These are phyloP conservation scores for Syzygium syzygioides DNA, from an alignment of 441 rosid species.

Conservation along the genomic window DNA sequence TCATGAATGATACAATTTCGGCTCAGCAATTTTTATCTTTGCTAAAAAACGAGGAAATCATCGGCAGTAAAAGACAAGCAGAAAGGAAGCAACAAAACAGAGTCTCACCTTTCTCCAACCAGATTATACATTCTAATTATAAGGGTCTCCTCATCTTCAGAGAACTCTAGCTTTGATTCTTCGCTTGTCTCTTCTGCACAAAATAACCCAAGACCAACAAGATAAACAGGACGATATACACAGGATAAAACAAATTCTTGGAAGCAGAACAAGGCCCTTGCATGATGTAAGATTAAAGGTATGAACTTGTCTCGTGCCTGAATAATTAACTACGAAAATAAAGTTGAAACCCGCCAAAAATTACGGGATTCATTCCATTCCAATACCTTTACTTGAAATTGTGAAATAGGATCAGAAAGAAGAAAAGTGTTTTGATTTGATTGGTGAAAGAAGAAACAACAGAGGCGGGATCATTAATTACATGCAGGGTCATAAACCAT, in stretches of 20 bases:
- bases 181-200: conserved; percentile 25
- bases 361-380: background rate
- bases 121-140: conserved; percentile 38
- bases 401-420: background rate
- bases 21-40: background rate
- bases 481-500: background rate
- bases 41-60: background rate
- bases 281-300: background rate
- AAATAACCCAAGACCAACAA: background rate
- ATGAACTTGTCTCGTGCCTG: background rate
- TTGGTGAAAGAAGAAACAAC: background rate
- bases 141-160: conserved; percentile 39
- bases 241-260: background rate
- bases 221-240: background rate
- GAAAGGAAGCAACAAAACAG: background rate
- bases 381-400: background rate
- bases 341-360: background rate
- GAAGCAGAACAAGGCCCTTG: background rate
- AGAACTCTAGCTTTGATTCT: conserved; percentile 24
- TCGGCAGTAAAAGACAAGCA: background rate
- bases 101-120: conserved; percentile 35
- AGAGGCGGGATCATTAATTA: background rate
- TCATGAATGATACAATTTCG: background rate
- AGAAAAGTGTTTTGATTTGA: background rate
- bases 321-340: background rate